These are phyloP conservation scores for Colletotrichum karsti DNA, from an alignment of 2,329 filamentous ascomycete genomes.

Conservation along the genomic window DNA sequence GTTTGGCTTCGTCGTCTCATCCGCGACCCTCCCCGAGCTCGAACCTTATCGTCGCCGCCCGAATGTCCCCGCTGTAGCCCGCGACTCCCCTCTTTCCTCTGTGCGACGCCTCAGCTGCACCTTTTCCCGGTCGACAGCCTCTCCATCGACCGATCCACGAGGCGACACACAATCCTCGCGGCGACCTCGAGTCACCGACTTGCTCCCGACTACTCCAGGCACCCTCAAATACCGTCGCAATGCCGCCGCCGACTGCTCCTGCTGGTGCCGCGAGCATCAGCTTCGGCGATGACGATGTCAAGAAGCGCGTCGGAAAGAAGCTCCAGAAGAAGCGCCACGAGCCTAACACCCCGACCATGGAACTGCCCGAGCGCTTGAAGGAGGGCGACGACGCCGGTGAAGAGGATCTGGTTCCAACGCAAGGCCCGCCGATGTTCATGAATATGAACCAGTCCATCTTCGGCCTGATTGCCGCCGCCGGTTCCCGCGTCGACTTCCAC, in stretches of 20 bases:
- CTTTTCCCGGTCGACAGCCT: neutral
- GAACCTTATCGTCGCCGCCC: conserved; percentile 21
- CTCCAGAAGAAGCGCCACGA: conserved; percentile 54
- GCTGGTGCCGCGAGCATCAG: conserved; percentile 30
- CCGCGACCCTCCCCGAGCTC: neutral
- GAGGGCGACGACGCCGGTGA: conserved; percentile 57
- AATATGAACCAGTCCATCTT: conserved; percentile 97
- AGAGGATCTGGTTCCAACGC: conserved; percentile 55
- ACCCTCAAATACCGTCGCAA: conserved; percentile 20
- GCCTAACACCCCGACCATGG: conserved; percentile 47
- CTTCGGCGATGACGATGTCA: conserved; percentile 45
- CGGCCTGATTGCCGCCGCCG: conserved; percentile 88
- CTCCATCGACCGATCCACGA: neutral
- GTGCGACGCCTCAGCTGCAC: conserved; percentile 2
- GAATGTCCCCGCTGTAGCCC: conserved; percentile 25
- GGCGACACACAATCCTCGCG: neutral
- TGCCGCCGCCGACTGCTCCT: conserved; percentile 11
- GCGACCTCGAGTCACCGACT: neutral
- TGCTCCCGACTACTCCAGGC: neutral
- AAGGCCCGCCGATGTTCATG: conserved; percentile 60
- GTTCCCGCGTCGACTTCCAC: conserved; percentile 83
- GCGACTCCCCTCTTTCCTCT: neutral
- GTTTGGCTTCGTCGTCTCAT: neutral
- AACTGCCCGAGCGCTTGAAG: conserved; percentile 63
- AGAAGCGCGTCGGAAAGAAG: conserved; percentile 50